A percentile compares a stretch with the other conserved stretches of the same genome.
Evolutionary conservation across 371 early-diverging fungal genomes (phyloP).

Genomic region (Parasitella parasitica): DNA sequence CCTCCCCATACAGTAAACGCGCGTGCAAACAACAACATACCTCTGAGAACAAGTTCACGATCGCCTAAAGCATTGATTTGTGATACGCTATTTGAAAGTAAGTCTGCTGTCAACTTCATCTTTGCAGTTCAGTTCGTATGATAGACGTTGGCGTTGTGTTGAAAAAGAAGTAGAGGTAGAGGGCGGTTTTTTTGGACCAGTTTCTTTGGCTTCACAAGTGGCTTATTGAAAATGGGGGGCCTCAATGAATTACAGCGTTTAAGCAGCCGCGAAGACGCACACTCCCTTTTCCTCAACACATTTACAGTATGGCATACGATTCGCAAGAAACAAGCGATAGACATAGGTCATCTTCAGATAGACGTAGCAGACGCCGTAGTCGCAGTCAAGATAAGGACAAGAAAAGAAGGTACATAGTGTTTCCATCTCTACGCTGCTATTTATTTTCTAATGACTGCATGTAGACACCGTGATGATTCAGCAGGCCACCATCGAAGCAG

Average conservation of each 20-base stretch:
- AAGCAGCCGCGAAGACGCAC: not conserved
- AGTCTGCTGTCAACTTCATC: constrained; percentile 83
- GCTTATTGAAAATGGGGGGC: not conserved
- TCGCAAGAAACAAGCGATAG: constrained; percentile 4
- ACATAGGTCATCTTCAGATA: constrained; percentile 3
- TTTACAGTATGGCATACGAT: not conserved
- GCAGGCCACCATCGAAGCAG: not conserved
- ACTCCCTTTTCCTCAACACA: not conserved
- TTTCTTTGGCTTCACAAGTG: not conserved
- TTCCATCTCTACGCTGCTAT: too few relatives aligned
- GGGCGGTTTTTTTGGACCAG: not conserved
- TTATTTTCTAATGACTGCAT: not conserved
- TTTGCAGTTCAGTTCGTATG: too few relatives aligned
- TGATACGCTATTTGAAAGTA: constrained; percentile 69
- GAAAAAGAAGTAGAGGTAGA: not conserved
- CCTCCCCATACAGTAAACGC: not conserved
- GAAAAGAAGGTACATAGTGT: not conserved
- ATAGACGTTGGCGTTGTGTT: too few relatives aligned
- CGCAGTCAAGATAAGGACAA: not conserved
- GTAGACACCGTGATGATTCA: constrained; percentile 17
- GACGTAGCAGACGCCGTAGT: constrained; percentile 1
- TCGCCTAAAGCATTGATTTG: constrained; percentile 87
- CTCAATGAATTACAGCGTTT: not conserved
- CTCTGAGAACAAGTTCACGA: constrained; percentile 86
- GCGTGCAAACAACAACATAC: constrained; percentile 35